Evolutionary conservation across 1,284 basidiomycete genomes (phyloP), one percentile per base, ranked within the genome.

Genomic region (Sphaerobolus stellatus): DNA sequence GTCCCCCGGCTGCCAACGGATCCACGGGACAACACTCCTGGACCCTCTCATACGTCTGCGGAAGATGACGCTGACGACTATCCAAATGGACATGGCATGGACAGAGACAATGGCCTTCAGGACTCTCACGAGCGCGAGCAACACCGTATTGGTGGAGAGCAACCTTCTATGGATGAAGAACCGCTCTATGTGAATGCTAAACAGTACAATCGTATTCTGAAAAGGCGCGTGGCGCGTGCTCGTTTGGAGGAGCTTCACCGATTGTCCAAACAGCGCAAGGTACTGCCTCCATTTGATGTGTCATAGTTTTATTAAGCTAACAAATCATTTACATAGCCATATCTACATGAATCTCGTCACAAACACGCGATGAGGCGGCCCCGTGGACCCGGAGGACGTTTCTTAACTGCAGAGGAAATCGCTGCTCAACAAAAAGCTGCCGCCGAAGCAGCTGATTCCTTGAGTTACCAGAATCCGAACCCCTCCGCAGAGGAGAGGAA

Each of bases 291-390:
- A 18, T 34, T 6, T 41, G 48, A 20, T 25, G 40, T 28, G 31
- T 16, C 31, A 16, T 20, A n/a, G 7, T 38, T 38, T 4, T 38
- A 38, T 7, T 7, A 6, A n/a, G 41, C 22, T 43, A 11, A 24
- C 28, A 14, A 43, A 20, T 24, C 46, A 36, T 4, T 14, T 16
- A 41, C 25, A n/a, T 58, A 98, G 93, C 95, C 95, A 1, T 98
- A 98, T 74, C 84, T 98, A 25, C 95, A 98, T 64, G 95, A 98
- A 70, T 96, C 93, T 24, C 85, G 96, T 44, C 96, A 99, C 76
- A 93, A 94, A 62, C 97, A 99, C 72, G 96, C 96, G 14, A 97
- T 98, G 86, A 87, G 94, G 41, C 84, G 96, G 31, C 96, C 96
- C 14, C 82, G 97, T 59, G 96, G 96, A 1, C 95, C 96, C 34